A percentile compares a stretch with the other conserved stretches of the same genome.
Evolutionary conservation across 768 basidiomycete genomes (phyloP).

Genomic region (Chalciporus pseudorubinellus): DNA sequence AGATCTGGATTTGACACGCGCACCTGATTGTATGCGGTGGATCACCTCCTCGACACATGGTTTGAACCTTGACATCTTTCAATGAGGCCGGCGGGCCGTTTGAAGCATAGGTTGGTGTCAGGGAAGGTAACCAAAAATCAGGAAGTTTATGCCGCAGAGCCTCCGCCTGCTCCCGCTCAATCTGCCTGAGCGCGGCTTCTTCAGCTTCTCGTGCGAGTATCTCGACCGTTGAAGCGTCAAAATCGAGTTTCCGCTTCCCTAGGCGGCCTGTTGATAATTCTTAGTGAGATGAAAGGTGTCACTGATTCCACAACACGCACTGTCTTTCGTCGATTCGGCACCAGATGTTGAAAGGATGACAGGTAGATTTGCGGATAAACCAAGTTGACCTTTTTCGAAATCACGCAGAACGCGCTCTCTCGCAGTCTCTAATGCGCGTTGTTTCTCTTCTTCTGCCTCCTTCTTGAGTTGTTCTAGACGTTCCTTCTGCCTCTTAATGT

Average conservation of each 20-base stretch:
- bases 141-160: conserved; percentile 85
- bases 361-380: conserved; percentile 48
- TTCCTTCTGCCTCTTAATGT: conserved; percentile 88
- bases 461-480: conserved; percentile 69
- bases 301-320: conserved; percentile 22
- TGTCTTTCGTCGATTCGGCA: conserved; percentile 33
- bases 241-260: conserved; percentile 83
- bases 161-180: conserved; percentile 85
- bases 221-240: conserved; percentile 72
- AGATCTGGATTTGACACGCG: conserved; percentile 31
- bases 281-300: not conserved
- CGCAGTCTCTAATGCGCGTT: conserved; percentile 66
- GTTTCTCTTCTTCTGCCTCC: conserved; percentile 79
- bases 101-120: conserved; percentile 79
- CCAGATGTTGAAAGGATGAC: conserved; percentile 39
- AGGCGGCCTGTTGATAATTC: conserved; percentile 44
- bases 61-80: conserved; percentile 81
- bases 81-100: conserved; percentile 61
- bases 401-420: conserved; percentile 86
- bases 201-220: conserved; percentile 77
- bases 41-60: conserved; percentile 81
- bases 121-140: conserved; percentile 94
- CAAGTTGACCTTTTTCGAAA: conserved; percentile 85
- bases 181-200: conserved; percentile 77
- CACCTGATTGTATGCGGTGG: conserved; percentile 78